These are phyloP conservation scores for Biscogniauxia mediterranea DNA, from an alignment of 2,329 filamentous ascomycete genomes.

Conservation along the genomic window DNA sequence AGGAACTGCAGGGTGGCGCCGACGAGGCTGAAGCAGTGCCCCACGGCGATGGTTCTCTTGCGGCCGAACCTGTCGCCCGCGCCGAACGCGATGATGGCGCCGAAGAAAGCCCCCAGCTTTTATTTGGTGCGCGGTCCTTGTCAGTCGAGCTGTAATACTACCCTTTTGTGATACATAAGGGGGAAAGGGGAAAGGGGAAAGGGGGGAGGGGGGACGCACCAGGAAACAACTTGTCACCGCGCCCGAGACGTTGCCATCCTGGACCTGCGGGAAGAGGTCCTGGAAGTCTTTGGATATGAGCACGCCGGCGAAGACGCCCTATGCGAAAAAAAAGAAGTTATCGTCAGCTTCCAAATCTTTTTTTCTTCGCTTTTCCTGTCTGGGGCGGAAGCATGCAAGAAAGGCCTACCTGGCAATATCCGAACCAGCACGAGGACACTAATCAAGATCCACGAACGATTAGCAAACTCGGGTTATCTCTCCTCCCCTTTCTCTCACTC, in stretches of 20 bases:
- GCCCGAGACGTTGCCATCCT: constrained; percentile 40
- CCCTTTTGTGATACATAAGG: too few species aligned
- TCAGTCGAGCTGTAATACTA: too few species aligned
- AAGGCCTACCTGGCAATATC: constrained; percentile 29
- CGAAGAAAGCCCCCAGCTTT: constrained; percentile 63
- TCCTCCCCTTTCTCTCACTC: neutral
- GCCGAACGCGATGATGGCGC: constrained; percentile 62
- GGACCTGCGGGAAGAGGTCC: constrained; percentile 36
- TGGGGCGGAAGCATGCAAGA: constrained; percentile 16
- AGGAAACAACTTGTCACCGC: constrained; percentile 45
- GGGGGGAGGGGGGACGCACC: constrained; percentile 18
- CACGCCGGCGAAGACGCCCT: constrained; percentile 44
- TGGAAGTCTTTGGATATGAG: constrained; percentile 41
- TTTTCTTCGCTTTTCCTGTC: neutral
- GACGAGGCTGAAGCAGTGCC: constrained; percentile 59
- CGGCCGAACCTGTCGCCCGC: constrained; percentile 65
- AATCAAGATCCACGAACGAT: neutral
- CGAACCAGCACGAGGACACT: constrained; percentile 33
- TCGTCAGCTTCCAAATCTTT: neutral
- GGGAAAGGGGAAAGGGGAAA: too few species aligned
- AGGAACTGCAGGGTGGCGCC: constrained; percentile 58
- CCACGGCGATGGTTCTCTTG: constrained; percentile 62
- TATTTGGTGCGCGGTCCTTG: too few species aligned
- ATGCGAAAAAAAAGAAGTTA: constrained; percentile 5
- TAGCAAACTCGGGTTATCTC: neutral